Evolutionary conservation across 2,329 filamentous ascomycete species (phyloP).

Genomic region (Furcasterigmium sp.): DNA sequence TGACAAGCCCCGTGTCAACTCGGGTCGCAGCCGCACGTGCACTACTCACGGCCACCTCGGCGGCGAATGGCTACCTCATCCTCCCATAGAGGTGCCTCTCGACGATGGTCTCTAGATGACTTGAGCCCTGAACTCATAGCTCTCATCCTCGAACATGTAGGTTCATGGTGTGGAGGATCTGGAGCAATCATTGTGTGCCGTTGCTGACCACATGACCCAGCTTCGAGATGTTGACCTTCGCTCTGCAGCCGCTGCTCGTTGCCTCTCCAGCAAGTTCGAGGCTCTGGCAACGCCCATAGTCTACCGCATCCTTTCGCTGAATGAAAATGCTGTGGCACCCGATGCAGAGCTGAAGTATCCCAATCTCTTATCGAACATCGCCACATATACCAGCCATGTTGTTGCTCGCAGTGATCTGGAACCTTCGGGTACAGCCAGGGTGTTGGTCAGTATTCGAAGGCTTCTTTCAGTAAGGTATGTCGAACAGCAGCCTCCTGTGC

Average conservation of each 20-base stretch:
- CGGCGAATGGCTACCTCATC: slow-evolving; percentile 16
- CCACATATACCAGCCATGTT: slow-evolving; percentile 32
- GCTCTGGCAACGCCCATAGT: slow-evolving; percentile 35
- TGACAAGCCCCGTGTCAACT: not conserved
- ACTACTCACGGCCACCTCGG: slow-evolving; percentile 2
- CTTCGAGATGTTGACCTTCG: slow-evolving; percentile 29
- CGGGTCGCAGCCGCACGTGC: too few relatives aligned
- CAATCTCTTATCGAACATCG: slow-evolving; percentile 27
- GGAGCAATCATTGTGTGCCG: not conserved
- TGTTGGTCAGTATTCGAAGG: slow-evolving; percentile 28
- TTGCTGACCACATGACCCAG: slow-evolving; percentile 16
- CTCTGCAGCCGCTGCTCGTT: slow-evolving; percentile 27
- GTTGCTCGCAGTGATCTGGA: slow-evolving; percentile 33
- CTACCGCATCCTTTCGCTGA: slow-evolving; percentile 33
- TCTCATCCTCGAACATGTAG: slow-evolving; percentile 36
- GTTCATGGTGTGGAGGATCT: too few relatives aligned
- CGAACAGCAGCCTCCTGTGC: not conserved
- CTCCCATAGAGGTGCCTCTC: slow-evolving; percentile 8
- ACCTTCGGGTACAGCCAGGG: slow-evolving; percentile 23
- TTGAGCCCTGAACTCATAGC: slow-evolving; percentile 38
- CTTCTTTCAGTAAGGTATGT: slow-evolving; percentile 34
- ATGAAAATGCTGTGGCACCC: slow-evolving; percentile 26
- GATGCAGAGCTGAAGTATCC: slow-evolving; percentile 26
- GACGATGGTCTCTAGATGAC: slow-evolving; percentile 22
- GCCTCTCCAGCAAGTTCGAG: slow-evolving; percentile 32